Conservation (phyloP, 306 rosid genomes). For the Vicia villosa region DNA sequence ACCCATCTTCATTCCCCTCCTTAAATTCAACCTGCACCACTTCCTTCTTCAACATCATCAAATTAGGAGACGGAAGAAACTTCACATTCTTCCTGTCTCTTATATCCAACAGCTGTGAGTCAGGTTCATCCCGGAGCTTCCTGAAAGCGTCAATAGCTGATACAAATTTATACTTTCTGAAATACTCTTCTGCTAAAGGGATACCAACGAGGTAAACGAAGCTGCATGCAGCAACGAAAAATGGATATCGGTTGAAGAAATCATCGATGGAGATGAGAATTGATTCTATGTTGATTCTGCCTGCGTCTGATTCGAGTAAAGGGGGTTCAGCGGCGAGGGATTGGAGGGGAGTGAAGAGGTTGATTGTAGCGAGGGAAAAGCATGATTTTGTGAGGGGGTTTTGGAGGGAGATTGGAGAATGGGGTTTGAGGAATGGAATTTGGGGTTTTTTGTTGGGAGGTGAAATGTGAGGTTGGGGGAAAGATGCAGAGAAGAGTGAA, state of each 20-base stretch:
- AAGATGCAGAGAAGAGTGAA: constrained; percentile 24
- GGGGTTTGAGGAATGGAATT: constrained; percentile 7
- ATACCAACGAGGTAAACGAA: constrained; percentile 80
- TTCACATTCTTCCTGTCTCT: constrained; percentile 65
- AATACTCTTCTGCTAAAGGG: constrained; percentile 60
- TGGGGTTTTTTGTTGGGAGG: constrained; percentile 25
- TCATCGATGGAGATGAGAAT: constrained; percentile 65
- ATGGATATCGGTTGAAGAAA: constrained; percentile 72
- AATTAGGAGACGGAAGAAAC: constrained; percentile 67
- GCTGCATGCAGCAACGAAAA: constrained; percentile 78
- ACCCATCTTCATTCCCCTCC: constrained; percentile 71
- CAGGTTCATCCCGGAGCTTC: constrained; percentile 67
- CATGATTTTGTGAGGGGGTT: constrained; percentile 13
- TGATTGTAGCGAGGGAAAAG: constrained; percentile 42
- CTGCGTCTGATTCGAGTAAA: constrained; percentile 45
- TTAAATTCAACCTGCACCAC: constrained; percentile 59
- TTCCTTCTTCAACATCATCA: constrained; percentile 71
- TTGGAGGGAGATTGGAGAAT: constrained; percentile 33
- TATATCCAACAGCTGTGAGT: constrained; percentile 71
- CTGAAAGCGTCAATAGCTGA: constrained; percentile 76
- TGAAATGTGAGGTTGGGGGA: constrained; percentile 33
- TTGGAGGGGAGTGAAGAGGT: constrained; percentile 55
- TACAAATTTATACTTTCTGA: constrained; percentile 68
- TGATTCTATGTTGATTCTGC: constrained; percentile 69
- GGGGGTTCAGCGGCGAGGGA: constrained; percentile 61